Conservation (phyloP, 495 filamentous ascomycete species). For the Hypoxylon crocopeplum region DNA sequence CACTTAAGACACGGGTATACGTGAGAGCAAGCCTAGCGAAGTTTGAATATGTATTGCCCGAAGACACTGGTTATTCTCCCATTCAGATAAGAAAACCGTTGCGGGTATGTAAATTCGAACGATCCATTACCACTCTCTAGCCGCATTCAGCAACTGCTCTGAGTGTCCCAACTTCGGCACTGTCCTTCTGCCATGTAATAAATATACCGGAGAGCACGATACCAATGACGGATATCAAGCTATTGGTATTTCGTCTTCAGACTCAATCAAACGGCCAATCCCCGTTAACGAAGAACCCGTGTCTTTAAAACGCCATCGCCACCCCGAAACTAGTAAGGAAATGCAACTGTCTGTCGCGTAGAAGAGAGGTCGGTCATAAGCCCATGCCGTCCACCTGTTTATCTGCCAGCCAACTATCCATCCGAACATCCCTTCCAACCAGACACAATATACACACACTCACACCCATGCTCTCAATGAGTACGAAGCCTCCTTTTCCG, state of each 20-base stretch:
- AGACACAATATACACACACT: slow-evolving; percentile 10
- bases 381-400: neutral
- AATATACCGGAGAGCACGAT: too few species aligned
- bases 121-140: slow-evolving; percentile 15
- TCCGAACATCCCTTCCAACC: neutral
- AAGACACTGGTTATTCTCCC: neutral
- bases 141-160: neutral
- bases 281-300: slow-evolving; percentile 3
- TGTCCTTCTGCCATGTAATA: too few species aligned
- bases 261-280: neutral
- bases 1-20: too few species aligned
- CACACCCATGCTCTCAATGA: too few species aligned
- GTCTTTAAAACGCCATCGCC: slow-evolving; percentile 27
- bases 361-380: slow-evolving; percentile 11
- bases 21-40: too few species aligned
- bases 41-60: neutral
- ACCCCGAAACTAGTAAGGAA: slow-evolving; percentile 1
- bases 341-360: slow-evolving; percentile 17
- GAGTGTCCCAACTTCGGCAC: neutral
- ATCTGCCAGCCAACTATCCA: neutral
- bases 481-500: too few species aligned
- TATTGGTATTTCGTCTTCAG: neutral
- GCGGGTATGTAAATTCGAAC: slow-evolving; percentile 20
- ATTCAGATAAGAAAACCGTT: slow-evolving; percentile 13
- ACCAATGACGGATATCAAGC: neutral